Evolutionary conservation across 2,329 filamentous ascomycete species (phyloP), one percentile per base, ranked within the genome.

Genomic region (Aureobasidium subglaciale): DNA sequence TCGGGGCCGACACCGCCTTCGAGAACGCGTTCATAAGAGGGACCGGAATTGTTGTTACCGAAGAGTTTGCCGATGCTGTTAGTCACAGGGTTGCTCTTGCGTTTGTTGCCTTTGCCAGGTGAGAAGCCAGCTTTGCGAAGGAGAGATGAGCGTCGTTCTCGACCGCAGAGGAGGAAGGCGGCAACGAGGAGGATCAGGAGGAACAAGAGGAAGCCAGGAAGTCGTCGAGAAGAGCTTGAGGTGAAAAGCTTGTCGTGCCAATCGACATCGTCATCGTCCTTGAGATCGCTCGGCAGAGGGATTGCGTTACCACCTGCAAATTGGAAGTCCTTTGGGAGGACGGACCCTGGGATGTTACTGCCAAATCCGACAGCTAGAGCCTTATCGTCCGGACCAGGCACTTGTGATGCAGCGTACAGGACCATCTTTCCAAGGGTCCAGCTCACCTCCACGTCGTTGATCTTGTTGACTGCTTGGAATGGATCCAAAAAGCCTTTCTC

Each of bases 391-490:
- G 75, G 78, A 0, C 88, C 80, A 1, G 88, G 85, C 5, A 99
- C 79, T 68, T 96, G 90, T 3, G 90, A 93, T 0, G 92, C 85
- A 4, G 93, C 93, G 64, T 97, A 97, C 4, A 99, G 80, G 6
- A 99, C 82, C 80, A 97, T 96, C 68, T 96, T 96, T 1, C 93
- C 93, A 5, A 99, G 75, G 0, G 93, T 97, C 93, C 93, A 99
- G 74, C 89, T 95, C 16, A 99, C 86, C 74, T 99, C 95, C 6
- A 90, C 86, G 16, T 85, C 88, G 62, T 90, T 84, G 62, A 99
- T 91, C 70, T 93, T 93, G 70, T 99, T 85, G 27, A 97, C 87
- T 0, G 93, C 89, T 68, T 92, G 88, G 73, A 99, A 99, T 0
- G 92, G 83, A 63, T 93, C 86, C 4, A 90, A 70, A 63, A 88